Conservation (phyloP, 1,284 basidiomycete genomes). For the Cryptococcus maquisensis region DNA sequence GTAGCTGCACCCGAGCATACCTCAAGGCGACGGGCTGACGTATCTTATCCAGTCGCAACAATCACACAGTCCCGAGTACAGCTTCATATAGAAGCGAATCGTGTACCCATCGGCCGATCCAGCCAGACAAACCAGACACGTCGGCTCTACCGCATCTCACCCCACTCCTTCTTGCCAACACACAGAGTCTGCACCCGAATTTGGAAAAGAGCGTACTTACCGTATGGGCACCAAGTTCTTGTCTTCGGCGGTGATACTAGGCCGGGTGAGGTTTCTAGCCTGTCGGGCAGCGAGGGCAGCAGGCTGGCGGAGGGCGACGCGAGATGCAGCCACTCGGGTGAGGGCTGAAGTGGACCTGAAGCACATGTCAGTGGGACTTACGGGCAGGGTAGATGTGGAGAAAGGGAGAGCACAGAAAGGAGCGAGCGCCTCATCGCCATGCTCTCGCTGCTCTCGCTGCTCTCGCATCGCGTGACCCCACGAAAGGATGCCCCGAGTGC, state of each 20-base stretch:
- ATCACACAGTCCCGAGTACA: too few species aligned
- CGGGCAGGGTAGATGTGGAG: not conserved
- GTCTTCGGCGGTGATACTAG: slow-evolving; percentile 15
- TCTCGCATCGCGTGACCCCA: not conserved
- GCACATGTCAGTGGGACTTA: not conserved
- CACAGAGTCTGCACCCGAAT: not conserved
- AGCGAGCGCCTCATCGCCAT: too few species aligned
- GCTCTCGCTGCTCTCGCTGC: not conserved
- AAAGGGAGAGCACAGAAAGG: not conserved
- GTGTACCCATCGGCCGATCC: not conserved
- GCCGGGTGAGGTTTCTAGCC: slow-evolving; percentile 7
- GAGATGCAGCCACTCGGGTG: not conserved
- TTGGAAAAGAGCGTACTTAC: slow-evolving; percentile 9
- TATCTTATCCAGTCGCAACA: too few species aligned
- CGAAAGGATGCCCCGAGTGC: not conserved
- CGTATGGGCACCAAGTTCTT: slow-evolving; percentile 38
- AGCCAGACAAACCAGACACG: not conserved
- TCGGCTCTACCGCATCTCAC: not conserved
- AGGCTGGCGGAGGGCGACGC: not conserved
- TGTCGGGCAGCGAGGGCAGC: not conserved
- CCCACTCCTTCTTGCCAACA: not conserved
- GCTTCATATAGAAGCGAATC: too few species aligned
- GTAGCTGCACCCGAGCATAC: too few species aligned
- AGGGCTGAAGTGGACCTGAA: not conserved
- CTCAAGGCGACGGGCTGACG: too few species aligned